Base-by-base conservation (phyloP, 2,329 filamentous ascomycete genomes). In the Talaromyces piceae region DNA sequence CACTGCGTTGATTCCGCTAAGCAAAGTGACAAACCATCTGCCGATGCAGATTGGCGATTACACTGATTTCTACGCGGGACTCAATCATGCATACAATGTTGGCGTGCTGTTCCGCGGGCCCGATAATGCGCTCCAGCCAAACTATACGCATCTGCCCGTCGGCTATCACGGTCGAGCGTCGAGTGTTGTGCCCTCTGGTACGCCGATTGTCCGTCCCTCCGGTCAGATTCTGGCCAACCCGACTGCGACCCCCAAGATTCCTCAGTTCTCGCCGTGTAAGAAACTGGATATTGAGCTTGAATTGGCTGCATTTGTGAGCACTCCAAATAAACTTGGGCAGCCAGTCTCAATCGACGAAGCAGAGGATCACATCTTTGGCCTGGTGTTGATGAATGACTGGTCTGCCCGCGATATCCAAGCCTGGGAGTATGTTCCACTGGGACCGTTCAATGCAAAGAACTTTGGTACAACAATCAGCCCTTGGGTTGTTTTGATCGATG, bases 301-400 rank as follows among this genome's bases (percentile, higher is more conserved):
- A 66, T 71, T 94, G 12, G 88, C 86, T 1, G 87, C 83, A 41
- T 88, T 91, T 60, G 75, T 93, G 4, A 82, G 80, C 65, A 79
- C 71, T 45, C 72, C 76, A 0, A 90, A 87, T 60, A 67, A 75
- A 1, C 73, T 88, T 61, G 87, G 87, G 5, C 71, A 78, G 49
- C 77, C 82, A 0, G 76, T 93, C 18, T 68, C 74, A 1, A 78
- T 91, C 20, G 69, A 73, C 2, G 71, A 84, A 41, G 88, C 88
- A 0, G 81, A 84, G 49, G 78, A 87, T 16, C 77, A 83, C 60
- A 76, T 94, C 25, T 93, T 93, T 62, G 88, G 88, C 12, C 76
- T 88, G 23, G 88, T 93, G 0, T 69, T 94, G 52, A 79, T 94
- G 76, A 94, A 94, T 59, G 88, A 94, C 68, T 94, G 88, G 88